Evolutionary conservation across 2,329 filamentous ascomycete species (phyloP).

Genomic region (Phoma sp.): DNA sequence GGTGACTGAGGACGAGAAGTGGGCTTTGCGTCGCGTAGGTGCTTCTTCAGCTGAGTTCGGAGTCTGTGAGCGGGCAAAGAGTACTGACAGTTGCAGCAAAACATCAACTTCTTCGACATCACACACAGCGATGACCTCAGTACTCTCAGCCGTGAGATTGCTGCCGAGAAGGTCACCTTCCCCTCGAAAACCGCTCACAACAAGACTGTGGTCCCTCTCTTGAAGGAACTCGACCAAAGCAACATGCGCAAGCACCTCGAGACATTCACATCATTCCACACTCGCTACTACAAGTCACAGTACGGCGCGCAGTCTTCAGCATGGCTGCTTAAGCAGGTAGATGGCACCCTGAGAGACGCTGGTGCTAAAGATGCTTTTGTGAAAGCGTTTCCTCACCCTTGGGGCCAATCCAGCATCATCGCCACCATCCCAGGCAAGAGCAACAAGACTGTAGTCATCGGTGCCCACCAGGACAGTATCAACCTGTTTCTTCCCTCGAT

Average conservation of each 20-base stretch:
- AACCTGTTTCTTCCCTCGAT: conserved; percentile 88
- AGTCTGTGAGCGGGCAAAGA: not conserved
- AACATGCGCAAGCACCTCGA: conserved; percentile 81
- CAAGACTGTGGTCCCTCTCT: conserved; percentile 69
- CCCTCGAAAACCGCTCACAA: conserved; percentile 71
- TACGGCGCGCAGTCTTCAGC: conserved; percentile 83
- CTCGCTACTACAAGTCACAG: conserved; percentile 79
- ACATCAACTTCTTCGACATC: conserved; percentile 92
- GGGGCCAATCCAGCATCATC: conserved; percentile 91
- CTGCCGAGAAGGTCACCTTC: conserved; percentile 61
- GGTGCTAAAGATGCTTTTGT: conserved; percentile 75
- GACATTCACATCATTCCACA: conserved; percentile 79
- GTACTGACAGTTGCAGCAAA: conserved; percentile 62
- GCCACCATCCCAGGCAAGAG: conserved; percentile 87
- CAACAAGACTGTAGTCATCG: conserved; percentile 84
- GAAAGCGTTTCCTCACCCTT: conserved; percentile 78
- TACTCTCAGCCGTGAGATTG: conserved; percentile 40
- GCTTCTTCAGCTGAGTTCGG: too few species aligned
- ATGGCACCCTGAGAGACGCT: conserved; percentile 71
- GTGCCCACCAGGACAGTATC: conserved; percentile 82
- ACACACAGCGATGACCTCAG: conserved; percentile 75
- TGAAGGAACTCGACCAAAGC: conserved; percentile 72
- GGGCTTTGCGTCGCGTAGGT: conserved; percentile 81
- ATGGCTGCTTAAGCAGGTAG: conserved; percentile 82
- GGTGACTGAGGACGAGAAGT: conserved; percentile 95